Conservation (phyloP, 1,139 yeast species). For the Debaryomyces sp. region DNA sequence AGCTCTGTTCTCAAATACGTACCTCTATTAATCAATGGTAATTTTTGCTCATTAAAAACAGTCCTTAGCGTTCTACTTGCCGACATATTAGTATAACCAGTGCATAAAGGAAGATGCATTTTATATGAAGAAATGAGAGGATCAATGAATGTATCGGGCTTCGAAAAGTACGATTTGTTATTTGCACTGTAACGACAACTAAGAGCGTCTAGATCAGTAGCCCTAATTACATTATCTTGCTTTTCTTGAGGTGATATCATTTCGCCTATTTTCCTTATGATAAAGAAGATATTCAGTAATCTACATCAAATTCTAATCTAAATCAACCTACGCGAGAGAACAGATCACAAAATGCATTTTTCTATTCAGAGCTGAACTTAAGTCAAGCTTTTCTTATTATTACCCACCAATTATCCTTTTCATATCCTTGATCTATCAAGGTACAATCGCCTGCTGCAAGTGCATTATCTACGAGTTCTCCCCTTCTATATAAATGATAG, state of each 20-base stretch:
- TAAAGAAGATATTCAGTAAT: too few species aligned
- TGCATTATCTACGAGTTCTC: conserved; percentile 78
- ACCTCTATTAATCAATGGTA: conserved; percentile 83
- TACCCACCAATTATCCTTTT: conserved; percentile 93
- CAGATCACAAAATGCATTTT: not conserved
- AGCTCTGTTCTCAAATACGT: conserved; percentile 75
- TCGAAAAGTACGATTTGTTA: conserved; percentile 51
- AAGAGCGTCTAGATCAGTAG: conserved; percentile 86
- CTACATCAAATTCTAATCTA: not conserved
- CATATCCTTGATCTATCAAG: conserved; percentile 78
- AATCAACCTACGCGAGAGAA: not conserved
- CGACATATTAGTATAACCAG: conserved; percentile 43
- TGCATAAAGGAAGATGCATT: conserved; percentile 36
- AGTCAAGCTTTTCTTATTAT: conserved; percentile 26
- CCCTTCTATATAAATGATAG: conserved; percentile 82
- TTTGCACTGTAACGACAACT: conserved; percentile 70
- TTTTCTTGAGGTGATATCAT: conserved; percentile 42
- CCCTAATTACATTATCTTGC: conserved; percentile 56
- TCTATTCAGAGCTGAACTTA: not conserved
- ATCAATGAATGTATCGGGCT: conserved; percentile 51
- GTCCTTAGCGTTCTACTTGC: conserved; percentile 44
- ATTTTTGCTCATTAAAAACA: conserved; percentile 49
- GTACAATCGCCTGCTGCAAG: conserved; percentile 62
- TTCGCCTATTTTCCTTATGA: not conserved
- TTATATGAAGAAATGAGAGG: conserved; percentile 45